Conservation (phyloP, 495 filamentous ascomycete species). For the Lentithecium fluviatile region DNA sequence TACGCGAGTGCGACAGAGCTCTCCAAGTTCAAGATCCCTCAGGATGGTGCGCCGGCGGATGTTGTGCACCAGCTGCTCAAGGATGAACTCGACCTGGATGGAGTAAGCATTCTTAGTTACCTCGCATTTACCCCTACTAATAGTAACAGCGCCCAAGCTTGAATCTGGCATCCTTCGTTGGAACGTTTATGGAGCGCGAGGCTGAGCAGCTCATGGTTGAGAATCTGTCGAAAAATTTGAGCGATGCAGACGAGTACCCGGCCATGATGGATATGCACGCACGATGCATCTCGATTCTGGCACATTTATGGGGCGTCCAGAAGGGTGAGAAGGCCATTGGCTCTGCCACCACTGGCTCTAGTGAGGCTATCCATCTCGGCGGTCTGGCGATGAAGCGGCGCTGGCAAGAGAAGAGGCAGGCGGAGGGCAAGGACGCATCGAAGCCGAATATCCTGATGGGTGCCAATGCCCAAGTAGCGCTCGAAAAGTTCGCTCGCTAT, state of each 20-base stretch:
- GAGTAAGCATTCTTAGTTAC: constrained; percentile 36
- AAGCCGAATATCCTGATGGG: constrained; percentile 78
- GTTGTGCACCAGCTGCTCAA: constrained; percentile 67
- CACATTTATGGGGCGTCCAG: constrained; percentile 66
- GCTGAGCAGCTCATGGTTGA: constrained; percentile 65
- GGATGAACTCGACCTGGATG: constrained; percentile 73
- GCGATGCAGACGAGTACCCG: constrained; percentile 74
- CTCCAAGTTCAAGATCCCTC: constrained; percentile 66
- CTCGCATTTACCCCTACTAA: neutral
- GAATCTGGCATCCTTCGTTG: constrained; percentile 66
- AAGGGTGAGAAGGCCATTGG: constrained; percentile 68
- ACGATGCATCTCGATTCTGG: constrained; percentile 68
- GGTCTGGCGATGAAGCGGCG: constrained; percentile 76
- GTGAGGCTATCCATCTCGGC: constrained; percentile 72
- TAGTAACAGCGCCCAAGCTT: constrained; percentile 54
- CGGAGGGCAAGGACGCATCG: constrained; percentile 59
- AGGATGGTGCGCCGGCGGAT: constrained; percentile 61
- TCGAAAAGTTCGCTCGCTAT: constrained; percentile 72
- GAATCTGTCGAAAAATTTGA: constrained; percentile 66
- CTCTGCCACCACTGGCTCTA: constrained; percentile 69
- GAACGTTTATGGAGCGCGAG: constrained; percentile 69
- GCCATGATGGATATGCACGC: constrained; percentile 71
- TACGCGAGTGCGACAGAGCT: constrained; percentile 62
- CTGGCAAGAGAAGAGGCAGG: constrained; percentile 66
- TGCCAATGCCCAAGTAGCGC: constrained; percentile 71